Conservation (phyloP, 495 filamentous ascomycete species). For the Aspergillus avenaceus region DNA sequence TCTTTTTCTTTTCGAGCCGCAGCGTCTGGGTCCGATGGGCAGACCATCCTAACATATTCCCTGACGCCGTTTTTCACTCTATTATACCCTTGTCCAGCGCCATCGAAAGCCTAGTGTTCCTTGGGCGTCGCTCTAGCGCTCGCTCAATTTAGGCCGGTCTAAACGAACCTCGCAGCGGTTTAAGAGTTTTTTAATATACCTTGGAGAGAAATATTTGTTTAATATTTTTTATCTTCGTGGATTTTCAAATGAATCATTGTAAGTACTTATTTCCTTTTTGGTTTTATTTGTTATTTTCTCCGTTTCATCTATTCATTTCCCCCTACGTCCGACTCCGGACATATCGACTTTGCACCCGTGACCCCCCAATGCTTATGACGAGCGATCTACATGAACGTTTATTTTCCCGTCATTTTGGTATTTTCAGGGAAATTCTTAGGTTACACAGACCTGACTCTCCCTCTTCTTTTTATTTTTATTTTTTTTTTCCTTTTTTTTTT, state of each 20-base stretch:
- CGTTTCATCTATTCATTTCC: constrained; percentile 3
- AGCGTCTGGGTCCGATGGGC: constrained; percentile 7
- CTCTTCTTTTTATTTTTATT: not conserved
- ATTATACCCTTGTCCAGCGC: constrained; percentile 11
- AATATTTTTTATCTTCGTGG: not conserved
- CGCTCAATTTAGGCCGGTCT: constrained; percentile 11
- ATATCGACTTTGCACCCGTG: constrained; percentile 5
- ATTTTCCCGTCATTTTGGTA: constrained; percentile 7
- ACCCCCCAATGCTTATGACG: constrained; percentile 13
- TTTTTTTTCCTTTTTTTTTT: constrained; percentile 6
- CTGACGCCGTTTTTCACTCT: constrained; percentile 7
- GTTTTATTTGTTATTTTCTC: constrained; percentile 6
- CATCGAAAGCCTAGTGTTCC: constrained; percentile 11
- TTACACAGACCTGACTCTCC: no score
- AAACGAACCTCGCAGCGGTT: constrained; percentile 5
- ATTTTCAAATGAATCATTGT: constrained; percentile 26
- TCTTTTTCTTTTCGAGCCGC: constrained; percentile 7
- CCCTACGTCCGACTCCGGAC: not conserved
- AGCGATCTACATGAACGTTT: constrained; percentile 22
- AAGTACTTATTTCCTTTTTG: constrained; percentile 12
- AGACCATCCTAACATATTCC: constrained; percentile 4
- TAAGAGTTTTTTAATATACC: constrained; percentile 5
- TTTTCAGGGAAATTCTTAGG: constrained; percentile 9
- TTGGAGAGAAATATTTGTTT: not conserved
- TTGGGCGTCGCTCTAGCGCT: constrained; percentile 12